Evolutionary conservation across 441 rosid genomes (phyloP), one percentile per base, ranked within the genome.

Genomic region (Hura crepitans): DNA sequence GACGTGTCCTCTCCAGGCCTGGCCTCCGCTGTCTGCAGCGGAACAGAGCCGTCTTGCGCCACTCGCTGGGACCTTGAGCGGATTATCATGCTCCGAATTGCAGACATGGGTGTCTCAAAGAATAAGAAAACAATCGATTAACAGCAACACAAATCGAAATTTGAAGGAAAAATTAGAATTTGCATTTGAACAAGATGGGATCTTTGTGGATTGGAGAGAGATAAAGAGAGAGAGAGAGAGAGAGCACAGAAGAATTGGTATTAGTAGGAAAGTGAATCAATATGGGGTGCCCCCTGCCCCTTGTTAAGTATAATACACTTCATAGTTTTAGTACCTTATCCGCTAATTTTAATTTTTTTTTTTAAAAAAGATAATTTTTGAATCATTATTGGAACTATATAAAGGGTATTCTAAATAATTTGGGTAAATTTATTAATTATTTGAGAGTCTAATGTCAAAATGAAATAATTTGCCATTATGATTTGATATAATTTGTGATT

Each of bases 11-110:
- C 88, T 82, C 72, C 81, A 58, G 81, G 72, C 77, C 90, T 22
- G 62, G 18, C n/a, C 63, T 50, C 30, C 42, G 30, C 31, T 15
- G 77, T 73, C 14, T 51, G 80, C 74, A 6, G 62, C 57, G 60
- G 79, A 82, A 65, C 80, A 69, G 65, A 89, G 85, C 84, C 85
- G 66, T 91, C 96, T 84, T 89, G 96, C 60, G 89, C 96, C 58
- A 87, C 97, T 66, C 93, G 83, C 37, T 84, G 95, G 0, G 97
- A 92, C 81, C 94, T 86, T 0, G 99, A 89, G 77, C 95, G 85
- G 46, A 81, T 81, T 66, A 88, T 74, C 63, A 91, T 69, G 68
- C 77, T 84, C 74, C 76, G 84, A 62, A 91, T 72, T 31, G 72
- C 39, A 31, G 82, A 76, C 85, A 85, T 87, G 59, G 20, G 3